Percentiles rank a stretch among this genome's conserved stretches.
These are phyloP conservation scores for Solanum hybrid DNA, from an alignment of 305 asterid species.

Conservation along the genomic window DNA sequence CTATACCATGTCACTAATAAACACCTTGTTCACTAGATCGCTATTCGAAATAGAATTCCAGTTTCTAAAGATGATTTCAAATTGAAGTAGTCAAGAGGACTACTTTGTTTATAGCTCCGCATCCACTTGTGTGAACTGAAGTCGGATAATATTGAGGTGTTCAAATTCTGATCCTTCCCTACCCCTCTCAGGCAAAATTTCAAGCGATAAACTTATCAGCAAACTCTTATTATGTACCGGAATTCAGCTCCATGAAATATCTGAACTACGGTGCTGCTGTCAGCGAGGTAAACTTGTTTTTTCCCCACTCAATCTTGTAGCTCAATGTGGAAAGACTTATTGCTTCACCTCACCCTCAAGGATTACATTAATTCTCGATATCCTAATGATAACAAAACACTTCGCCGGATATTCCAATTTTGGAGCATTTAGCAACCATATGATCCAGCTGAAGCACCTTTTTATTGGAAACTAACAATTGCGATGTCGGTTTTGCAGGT, in stretches of 20 bases:
- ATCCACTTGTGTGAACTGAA: background rate
- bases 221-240: slow-evolving; percentile 51
- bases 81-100: background rate
- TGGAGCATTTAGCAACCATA: background rate
- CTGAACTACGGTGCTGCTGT: slow-evolving; percentile 69
- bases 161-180: background rate
- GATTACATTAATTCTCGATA: background rate
- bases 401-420: background rate
- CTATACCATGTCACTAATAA: background rate
- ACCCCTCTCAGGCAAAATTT: slow-evolving; percentile 42
- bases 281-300: slow-evolving; percentile 34
- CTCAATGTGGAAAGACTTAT: background rate
- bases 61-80: background rate
- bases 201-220: slow-evolving; percentile 42
- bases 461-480: background rate
- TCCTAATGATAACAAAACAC: background rate
- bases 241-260: slow-evolving; percentile 26
- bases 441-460: background rate
- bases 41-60: background rate
- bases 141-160: background rate
- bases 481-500: slow-evolving; percentile 31
- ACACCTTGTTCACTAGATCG: background rate
- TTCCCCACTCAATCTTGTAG: background rate
- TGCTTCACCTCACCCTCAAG: background rate
- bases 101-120: no score